Conservation (phyloP, 163 green algal genomes). For the Scenedesmus sp. region DNA sequence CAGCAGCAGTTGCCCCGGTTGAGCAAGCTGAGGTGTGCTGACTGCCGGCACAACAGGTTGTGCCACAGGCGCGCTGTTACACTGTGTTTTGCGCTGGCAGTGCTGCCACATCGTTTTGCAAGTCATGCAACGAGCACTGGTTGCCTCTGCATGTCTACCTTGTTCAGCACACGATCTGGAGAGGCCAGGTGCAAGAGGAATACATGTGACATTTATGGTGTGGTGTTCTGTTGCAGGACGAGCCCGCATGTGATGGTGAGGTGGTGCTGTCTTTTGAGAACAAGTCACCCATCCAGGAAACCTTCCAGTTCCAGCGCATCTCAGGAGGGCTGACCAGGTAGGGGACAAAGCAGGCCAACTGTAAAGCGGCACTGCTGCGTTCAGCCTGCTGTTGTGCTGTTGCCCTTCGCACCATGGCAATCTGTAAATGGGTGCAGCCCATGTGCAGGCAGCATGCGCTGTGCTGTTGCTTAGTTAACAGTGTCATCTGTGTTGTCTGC, state of each 20-base stretch:
- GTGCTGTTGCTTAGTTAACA: neutral
- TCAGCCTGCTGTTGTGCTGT: neutral
- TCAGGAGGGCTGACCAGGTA: constrained; percentile 40
- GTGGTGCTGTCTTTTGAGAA: constrained; percentile 74
- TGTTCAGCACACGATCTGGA: neutral
- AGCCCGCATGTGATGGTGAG: constrained; percentile 49
- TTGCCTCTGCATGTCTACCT: neutral
- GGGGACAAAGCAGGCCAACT: neutral
- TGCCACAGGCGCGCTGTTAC: neutral
- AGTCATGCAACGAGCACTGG: neutral
- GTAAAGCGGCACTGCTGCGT: neutral
- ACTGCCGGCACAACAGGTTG: neutral
- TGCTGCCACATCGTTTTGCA: neutral
- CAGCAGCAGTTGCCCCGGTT: neutral
- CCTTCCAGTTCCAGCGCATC: constrained; percentile 74
- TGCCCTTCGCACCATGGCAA: too few relatives aligned
- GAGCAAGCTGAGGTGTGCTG: neutral
- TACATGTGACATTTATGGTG: neutral
- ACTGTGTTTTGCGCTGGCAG: neutral
- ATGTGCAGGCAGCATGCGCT: neutral
- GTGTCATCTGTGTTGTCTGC: constrained; percentile 47
- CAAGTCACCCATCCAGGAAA: constrained; percentile 67
- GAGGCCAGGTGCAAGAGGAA: too few relatives aligned
- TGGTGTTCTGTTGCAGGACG: constrained; percentile 1
- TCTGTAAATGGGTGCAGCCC: too few relatives aligned